Percentiles rank a stretch among this genome's conserved stretches.
Conservation (phyloP, 2,329 filamentous ascomycete species). For the Aspergillus glaucus region DNA sequence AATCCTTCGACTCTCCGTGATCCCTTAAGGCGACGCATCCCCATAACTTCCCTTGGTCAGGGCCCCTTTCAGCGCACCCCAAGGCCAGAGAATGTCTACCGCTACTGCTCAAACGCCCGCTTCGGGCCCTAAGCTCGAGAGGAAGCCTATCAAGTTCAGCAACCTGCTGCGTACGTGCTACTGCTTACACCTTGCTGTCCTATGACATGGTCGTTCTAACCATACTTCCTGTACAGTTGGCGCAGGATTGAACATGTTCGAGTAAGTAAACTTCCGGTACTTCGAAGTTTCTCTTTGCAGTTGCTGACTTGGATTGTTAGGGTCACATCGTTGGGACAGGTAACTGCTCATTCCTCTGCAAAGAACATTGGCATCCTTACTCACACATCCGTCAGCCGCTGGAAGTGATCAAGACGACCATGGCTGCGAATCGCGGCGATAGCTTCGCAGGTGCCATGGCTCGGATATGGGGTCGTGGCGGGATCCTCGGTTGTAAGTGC, state of each 20-base stretch:
- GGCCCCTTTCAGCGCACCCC: slow-evolving; percentile 60
- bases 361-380: slow-evolving; percentile 7
- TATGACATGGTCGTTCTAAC: slow-evolving; percentile 17
- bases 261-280: slow-evolving; percentile 48
- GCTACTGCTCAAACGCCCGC: slow-evolving; percentile 42
- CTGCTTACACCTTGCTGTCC: neutral
- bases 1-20: slow-evolving; percentile 5
- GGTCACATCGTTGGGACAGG: slow-evolving; percentile 64
- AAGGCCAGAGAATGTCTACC: slow-evolving; percentile 53
- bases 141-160: slow-evolving; percentile 99
- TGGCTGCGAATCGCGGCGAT: slow-evolving; percentile 93
- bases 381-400: slow-evolving; percentile 69
- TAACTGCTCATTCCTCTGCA: slow-evolving; percentile 22
- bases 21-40: slow-evolving; percentile 68
- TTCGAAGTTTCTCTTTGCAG: neutral
- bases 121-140: slow-evolving; percentile 65
- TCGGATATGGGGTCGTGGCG: slow-evolving; percentile 90
- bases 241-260: slow-evolving; percentile 91
- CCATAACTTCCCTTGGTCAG: slow-evolving; percentile 93
- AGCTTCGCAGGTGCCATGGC: slow-evolving; percentile 73
- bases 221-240: slow-evolving; percentile 51
- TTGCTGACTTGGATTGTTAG: slow-evolving; percentile 27
- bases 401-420: slow-evolving; percentile 99
- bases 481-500: slow-evolving; percentile 80
- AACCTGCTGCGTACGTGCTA: slow-evolving; percentile 69